Conservation (phyloP, 805 yeast genomes). For the Tetrapisispora fleetii region DNA sequence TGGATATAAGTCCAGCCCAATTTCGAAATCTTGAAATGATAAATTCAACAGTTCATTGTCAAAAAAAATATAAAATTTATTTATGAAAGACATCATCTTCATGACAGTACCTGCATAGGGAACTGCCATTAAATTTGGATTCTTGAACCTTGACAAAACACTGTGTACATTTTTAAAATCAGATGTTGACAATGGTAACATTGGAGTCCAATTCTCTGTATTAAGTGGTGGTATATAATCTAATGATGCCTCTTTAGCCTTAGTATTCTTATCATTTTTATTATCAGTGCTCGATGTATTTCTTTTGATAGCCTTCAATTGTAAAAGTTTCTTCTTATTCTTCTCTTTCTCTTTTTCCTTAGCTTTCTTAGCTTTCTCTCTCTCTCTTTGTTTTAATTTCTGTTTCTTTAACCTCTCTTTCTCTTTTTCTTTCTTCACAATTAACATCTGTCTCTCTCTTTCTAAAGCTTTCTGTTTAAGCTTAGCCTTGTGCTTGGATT, state of each 20-base stretch:
- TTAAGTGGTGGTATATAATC: background rate
- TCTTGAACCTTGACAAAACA: constrained; percentile 16
- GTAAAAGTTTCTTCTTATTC: background rate
- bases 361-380: background rate
- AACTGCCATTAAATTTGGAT: constrained; percentile 10
- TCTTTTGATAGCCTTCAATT: background rate
- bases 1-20: constrained; percentile 22
- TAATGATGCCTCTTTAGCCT: constrained; percentile 2
- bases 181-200: constrained; percentile 15
- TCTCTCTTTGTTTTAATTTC: constrained; percentile 3
- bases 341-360: background rate
- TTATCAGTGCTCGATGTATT: background rate
- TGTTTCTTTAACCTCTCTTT: constrained; percentile 1
- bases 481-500: constrained; percentile 1
- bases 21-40: constrained; percentile 25
- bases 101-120: constrained; percentile 24
- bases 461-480: background rate
- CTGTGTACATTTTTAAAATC: constrained; percentile 8
- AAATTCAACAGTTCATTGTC: constrained; percentile 16
- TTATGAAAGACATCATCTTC: constrained; percentile 23
- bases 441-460: background rate
- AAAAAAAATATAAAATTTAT: constrained; percentile 20
- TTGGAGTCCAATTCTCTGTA: constrained; percentile 21
- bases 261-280: background rate
- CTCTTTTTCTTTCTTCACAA: constrained; percentile 1